phyloP scores from a whole-genome alignment of 169 alveolate genomes.

The Plasmodium gonderi region DNA sequence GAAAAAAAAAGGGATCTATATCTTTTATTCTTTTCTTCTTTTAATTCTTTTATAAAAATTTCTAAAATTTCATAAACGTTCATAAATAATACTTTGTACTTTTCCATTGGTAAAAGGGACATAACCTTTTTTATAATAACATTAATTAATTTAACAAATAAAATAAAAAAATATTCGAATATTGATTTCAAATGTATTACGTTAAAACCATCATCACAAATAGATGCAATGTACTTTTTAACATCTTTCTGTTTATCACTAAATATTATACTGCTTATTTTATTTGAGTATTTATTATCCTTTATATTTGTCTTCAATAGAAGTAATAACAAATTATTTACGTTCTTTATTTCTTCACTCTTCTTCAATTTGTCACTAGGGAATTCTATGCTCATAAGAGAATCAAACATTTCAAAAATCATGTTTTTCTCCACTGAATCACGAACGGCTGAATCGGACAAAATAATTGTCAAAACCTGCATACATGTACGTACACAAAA shows the following conservation, averaged over 20 bases:
- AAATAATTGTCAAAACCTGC: constrained; percentile 26
- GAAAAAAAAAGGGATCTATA: constrained; percentile 17
- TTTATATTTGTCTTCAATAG: constrained; percentile 47
- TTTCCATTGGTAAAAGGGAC: constrained; percentile 26
- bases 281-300: constrained; percentile 19
- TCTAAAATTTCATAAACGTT: constrained; percentile 39
- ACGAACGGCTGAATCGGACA: constrained; percentile 38
- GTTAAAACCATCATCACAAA: constrained; percentile 33
- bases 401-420: constrained; percentile 51
- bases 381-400: constrained; percentile 26
- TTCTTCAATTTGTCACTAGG: background rate
- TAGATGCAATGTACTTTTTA: constrained; percentile 15
- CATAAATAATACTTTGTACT: constrained; percentile 40
- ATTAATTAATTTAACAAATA: constrained; percentile 58
- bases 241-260: constrained; percentile 39
- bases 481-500: background rate
- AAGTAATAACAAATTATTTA: constrained; percentile 11
- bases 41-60: constrained; percentile 54
- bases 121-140: constrained; percentile 29
- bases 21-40: constrained; percentile 39
- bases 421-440: constrained; percentile 47
- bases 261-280: constrained; percentile 34
- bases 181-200: constrained; percentile 21
- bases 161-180: constrained; percentile 47
- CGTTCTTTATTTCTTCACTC: constrained; percentile 31